phyloP scores from a whole-genome alignment of 2,329 filamentous ascomycete genomes.

The Alternaria consortialis region DNA sequence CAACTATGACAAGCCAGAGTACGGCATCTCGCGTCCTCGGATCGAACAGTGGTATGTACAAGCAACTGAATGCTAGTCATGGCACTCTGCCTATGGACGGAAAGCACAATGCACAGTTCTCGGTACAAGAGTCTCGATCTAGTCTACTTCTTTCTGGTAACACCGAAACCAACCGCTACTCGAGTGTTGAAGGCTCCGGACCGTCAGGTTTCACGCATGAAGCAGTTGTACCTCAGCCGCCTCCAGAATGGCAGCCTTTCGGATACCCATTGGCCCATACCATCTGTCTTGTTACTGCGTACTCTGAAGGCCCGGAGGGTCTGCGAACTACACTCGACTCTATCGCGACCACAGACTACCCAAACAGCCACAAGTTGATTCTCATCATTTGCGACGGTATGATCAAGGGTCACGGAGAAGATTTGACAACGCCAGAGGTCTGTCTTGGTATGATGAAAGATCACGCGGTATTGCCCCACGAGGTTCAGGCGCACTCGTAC shows the following conservation, averaged over 20 bases:
- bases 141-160: constrained; percentile 55
- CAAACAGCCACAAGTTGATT: constrained; percentile 98
- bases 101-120: constrained; percentile 29
- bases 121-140: constrained; percentile 49
- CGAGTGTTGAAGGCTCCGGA: constrained; percentile 73
- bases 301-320: constrained; percentile 93
- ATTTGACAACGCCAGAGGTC: constrained; percentile 86
- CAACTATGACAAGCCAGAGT: constrained; percentile 94
- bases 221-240: constrained; percentile 92
- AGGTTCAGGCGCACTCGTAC: constrained; percentile 92
- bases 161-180: constrained; percentile 59
- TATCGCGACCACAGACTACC: constrained; percentile 96
- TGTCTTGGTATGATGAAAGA: constrained; percentile 95
- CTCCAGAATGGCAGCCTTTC: constrained; percentile 96
- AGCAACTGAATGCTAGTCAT: constrained; percentile 64
- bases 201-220: constrained; percentile 97
- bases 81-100: constrained; percentile 61
- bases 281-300: constrained; percentile 94
- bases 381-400: constrained; percentile 96
- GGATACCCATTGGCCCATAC: constrained; percentile 93
- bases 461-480: constrained; percentile 77
- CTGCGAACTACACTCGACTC: constrained; percentile 95
- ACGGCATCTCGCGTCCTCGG: constrained; percentile 76
- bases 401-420: constrained; percentile 94
- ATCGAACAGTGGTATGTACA: constrained; percentile 74